Evolutionary conservation across 2,329 filamentous ascomycete species (phyloP).

Genomic region (Xylariaceae sp.): DNA sequence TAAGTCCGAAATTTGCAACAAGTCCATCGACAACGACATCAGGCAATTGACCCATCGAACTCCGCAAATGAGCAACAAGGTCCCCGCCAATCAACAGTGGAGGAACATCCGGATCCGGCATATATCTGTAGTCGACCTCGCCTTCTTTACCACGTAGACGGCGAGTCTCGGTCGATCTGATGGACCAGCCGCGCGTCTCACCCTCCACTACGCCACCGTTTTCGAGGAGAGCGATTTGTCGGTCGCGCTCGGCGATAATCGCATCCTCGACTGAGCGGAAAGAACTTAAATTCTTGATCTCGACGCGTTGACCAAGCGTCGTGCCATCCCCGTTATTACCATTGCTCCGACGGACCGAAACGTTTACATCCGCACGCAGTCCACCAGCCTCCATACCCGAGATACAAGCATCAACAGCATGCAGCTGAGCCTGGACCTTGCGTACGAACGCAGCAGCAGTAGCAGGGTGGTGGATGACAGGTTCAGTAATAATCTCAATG

Average conservation of each 20-base stretch:
- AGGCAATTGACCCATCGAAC: slow-evolving; percentile 65
- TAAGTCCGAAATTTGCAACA: slow-evolving; percentile 61
- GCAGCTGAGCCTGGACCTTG: slow-evolving; percentile 80
- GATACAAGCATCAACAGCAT: slow-evolving; percentile 77
- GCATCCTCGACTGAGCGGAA: slow-evolving; percentile 95
- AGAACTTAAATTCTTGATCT: slow-evolving; percentile 95
- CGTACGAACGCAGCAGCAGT: slow-evolving; percentile 85
- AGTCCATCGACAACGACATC: slow-evolving; percentile 66
- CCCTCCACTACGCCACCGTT: slow-evolving; percentile 70
- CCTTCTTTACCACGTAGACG: slow-evolving; percentile 88
- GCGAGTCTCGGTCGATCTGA: slow-evolving; percentile 77
- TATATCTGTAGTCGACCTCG: slow-evolving; percentile 96
- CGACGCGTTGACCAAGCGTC: slow-evolving; percentile 76
- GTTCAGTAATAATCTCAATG: slow-evolving; percentile 91
- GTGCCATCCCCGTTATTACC: slow-evolving; percentile 35
- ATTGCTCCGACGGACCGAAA: slow-evolving; percentile 69
- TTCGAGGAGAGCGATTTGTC: slow-evolving; percentile 79
- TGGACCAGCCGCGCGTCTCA: slow-evolving; percentile 90
- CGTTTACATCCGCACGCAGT: slow-evolving; percentile 89
- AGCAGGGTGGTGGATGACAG: slow-evolving; percentile 79
- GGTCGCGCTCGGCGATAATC: slow-evolving; percentile 82
- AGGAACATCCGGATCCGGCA: slow-evolving; percentile 90
- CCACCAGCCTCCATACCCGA: slow-evolving; percentile 92
- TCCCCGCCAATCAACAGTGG: slow-evolving; percentile 72
- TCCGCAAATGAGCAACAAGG: slow-evolving; percentile 60